Base-by-base conservation (phyloP, 257 asterid species). In the Penstemon eatonii region DNA sequence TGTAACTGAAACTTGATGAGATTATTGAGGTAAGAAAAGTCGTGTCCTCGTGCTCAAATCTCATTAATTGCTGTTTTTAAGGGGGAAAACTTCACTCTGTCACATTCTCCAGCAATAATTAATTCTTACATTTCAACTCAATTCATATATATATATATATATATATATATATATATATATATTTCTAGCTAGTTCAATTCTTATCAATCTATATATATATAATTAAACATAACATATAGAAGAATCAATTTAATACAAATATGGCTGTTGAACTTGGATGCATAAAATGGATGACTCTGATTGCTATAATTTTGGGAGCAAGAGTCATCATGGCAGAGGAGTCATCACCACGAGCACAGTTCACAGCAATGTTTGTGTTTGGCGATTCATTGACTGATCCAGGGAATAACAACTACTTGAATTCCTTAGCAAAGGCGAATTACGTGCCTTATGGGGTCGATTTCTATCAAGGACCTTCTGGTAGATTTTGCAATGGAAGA, bases 311-410 rank as follows among this genome's bases (percentile, higher is more conserved):
- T 52, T 4, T 56, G 52, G 13, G 55, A 46, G 33, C 72, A 11
- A 36, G 19, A 50, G 25, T 18, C 13, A 58, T 18, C 15, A 50
- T 18, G 8, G 69, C 45, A 0, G 44, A 0, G 2, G 37, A 8
- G 15, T 8, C 18, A 3, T 18, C 68, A 56, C 64, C 72, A 10
- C 76, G 74, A 49, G 60, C 72, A 10, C 76, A 76, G 52, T 79
- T 82, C 43, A 79, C 75, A 4, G 89, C 91, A 36, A 73, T 89
- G 61, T 89, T 86, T 64, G 84, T 78, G 5, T 89, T 89, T 68
- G 96, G 96, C 3, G 96, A 86, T 72, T 89, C 96, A 1, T 59
- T 89, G 56, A 81, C 76, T 0, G 95, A 89, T 75, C 89, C 92
- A 0, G 92, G 95, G 7, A 89, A 89, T 63, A 87, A 89, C 86